phyloP scores from a whole-genome alignment of 1,284 basidiomycete species.

The Apiotrichum laibachii region DNA sequence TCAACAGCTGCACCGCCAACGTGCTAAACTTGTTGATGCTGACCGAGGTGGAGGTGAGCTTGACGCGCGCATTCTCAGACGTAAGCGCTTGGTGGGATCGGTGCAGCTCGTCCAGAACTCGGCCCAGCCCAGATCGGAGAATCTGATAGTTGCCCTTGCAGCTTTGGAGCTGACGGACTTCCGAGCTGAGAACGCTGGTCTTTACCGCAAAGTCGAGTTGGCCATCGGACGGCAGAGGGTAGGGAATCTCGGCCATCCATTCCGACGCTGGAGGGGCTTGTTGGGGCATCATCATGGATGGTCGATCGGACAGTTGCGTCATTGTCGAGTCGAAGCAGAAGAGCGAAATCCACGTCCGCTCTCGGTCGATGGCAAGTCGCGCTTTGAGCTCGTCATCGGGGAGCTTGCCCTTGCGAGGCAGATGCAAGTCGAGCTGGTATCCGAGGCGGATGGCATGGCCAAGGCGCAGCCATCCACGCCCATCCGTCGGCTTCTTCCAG shows the following conservation, averaged over 20 bases:
- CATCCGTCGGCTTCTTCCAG: constrained; percentile 25
- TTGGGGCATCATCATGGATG: constrained; percentile 21
- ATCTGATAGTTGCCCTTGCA: constrained; percentile 23
- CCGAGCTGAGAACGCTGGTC: constrained; percentile 18
- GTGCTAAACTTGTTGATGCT: constrained; percentile 28
- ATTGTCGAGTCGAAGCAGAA: constrained; percentile 26
- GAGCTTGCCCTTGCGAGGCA: constrained; percentile 19
- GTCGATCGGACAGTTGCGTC: constrained; percentile 24
- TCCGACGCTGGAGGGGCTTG: constrained; percentile 16
- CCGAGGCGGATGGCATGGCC: constrained; percentile 35
- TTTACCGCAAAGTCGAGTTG: constrained; percentile 28
- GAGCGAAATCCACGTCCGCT: constrained; percentile 29
- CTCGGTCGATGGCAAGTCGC: constrained; percentile 24
- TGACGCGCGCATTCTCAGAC: constrained; percentile 9
- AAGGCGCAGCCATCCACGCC: constrained; percentile 25
- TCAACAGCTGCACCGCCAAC: constrained; percentile 18
- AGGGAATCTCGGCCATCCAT: constrained; percentile 20
- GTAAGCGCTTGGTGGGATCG: constrained; percentile 17
- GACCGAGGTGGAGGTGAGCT: constrained; percentile 20
- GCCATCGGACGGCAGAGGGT: constrained; percentile 23
- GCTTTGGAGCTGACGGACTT: constrained; percentile 22
- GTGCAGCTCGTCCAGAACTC: constrained; percentile 23
- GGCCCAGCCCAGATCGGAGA: constrained; percentile 20
- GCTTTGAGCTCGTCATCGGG: constrained; percentile 27
- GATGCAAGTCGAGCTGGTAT: constrained; percentile 31